Percentiles rank a stretch among this genome's conserved stretches.
These are phyloP conservation scores for Papilionanthe hybrid DNA, from an alignment of 116 monocot species.

Conservation along the genomic window DNA sequence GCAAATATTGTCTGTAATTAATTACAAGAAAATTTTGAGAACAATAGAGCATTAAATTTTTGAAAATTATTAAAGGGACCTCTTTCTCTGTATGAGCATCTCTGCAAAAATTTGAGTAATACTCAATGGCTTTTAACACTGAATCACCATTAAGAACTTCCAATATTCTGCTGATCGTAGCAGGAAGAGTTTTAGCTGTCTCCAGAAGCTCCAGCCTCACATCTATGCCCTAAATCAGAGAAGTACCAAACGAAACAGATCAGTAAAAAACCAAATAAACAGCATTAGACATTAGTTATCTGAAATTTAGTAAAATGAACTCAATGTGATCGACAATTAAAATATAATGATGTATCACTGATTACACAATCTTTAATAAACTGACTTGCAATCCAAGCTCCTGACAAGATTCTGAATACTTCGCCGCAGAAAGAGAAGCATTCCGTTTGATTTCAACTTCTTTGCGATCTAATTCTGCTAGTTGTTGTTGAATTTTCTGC, in stretches of 20 bases:
- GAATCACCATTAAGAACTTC: conserved; percentile 55
- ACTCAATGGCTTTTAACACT: conserved; percentile 64
- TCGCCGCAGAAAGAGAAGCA: conserved; percentile 80
- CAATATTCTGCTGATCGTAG: conserved; percentile 67
- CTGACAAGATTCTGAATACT: conserved; percentile 83
- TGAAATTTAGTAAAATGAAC: neutral
- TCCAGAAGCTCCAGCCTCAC: conserved; percentile 81
- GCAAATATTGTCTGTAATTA: neutral
- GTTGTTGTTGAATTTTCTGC: conserved; percentile 89
- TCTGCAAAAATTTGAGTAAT: conserved; percentile 80
- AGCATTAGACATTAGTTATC: neutral
- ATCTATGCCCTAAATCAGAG: conserved; percentile 59
- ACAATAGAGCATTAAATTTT: neutral
- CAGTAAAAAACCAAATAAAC: neutral
- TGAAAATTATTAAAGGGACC: conserved; percentile 22
- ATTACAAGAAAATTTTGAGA: neutral
- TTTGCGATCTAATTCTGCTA: conserved; percentile 83
- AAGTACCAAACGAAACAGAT: neutral
- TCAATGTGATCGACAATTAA: neutral
- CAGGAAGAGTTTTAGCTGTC: conserved; percentile 80
- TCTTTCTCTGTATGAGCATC: conserved; percentile 89
- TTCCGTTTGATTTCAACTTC: conserved; percentile 88
- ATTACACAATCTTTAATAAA: neutral
- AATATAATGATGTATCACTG: no score
- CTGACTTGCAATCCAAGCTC: conserved; percentile 82